A percentile compares a stretch with the other conserved stretches of the same genome.
These are phyloP conservation scores for Penicillium psychrofluorescens DNA, from an alignment of 495 filamentous ascomycete species.

Conservation along the genomic window DNA sequence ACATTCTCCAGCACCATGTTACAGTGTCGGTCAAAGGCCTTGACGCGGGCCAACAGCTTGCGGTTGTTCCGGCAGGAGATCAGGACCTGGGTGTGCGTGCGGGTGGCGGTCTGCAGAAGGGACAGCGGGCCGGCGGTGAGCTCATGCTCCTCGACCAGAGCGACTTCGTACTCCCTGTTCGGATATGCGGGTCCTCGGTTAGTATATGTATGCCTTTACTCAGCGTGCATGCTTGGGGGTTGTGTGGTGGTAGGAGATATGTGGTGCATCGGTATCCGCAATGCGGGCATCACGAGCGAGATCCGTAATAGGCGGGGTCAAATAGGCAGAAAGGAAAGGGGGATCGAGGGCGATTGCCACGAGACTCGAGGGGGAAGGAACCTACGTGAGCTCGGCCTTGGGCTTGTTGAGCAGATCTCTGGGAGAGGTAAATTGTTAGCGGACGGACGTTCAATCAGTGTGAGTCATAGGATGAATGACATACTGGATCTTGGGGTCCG, in stretches of 20 bases:
- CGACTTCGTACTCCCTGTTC: slow-evolving; percentile 78
- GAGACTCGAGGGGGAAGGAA: slow-evolving; percentile 7
- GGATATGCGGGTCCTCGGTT: no score
- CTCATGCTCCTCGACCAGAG: slow-evolving; percentile 82
- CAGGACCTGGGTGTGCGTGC: slow-evolving; percentile 79
- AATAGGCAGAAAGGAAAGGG: slow-evolving; percentile 4
- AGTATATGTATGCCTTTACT: slow-evolving; percentile 7
- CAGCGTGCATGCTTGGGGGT: slow-evolving; percentile 13
- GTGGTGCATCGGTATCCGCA: slow-evolving; percentile 4
- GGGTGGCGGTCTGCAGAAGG: slow-evolving; percentile 86
- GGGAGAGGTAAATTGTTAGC: slow-evolving; percentile 11
- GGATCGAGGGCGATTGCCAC: neutral
- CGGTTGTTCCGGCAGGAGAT: slow-evolving; percentile 88
- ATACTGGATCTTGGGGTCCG: slow-evolving; percentile 71
- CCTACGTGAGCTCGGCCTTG: slow-evolving; percentile 72
- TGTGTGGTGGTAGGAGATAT: slow-evolving; percentile 7
- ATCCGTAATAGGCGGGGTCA: slow-evolving; percentile 5
- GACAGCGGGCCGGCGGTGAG: slow-evolving; percentile 81
- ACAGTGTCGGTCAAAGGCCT: slow-evolving; percentile 90
- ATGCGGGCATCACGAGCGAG: slow-evolving; percentile 5
- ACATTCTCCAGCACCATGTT: slow-evolving; percentile 98
- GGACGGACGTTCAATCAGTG: neutral
- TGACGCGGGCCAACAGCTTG: slow-evolving; percentile 72
- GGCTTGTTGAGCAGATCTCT: slow-evolving; percentile 80
- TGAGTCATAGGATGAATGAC: slow-evolving; percentile 25